Percentiles rank a stretch among this genome's conserved stretches.
Evolutionary conservation across 768 basidiomycete genomes (phyloP).

Genomic region (Xerocomellus amylosporus): DNA sequence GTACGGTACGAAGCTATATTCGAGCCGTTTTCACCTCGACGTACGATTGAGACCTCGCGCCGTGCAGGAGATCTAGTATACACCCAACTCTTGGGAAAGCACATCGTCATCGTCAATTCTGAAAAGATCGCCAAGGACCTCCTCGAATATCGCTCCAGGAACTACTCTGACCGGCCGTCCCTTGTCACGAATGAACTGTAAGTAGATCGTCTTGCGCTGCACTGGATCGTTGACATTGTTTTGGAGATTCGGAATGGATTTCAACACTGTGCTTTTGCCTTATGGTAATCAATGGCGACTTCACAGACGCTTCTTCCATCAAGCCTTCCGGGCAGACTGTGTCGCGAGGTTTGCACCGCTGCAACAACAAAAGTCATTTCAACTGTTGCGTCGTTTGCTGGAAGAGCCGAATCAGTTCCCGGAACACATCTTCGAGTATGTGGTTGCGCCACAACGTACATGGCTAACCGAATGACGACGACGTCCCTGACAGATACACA

Average conservation of each 20-base stretch:
- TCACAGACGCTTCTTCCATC: conserved; percentile 26
- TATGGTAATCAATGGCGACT: conserved; percentile 33
- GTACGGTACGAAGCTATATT: conserved; percentile 23
- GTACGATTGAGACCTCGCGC: neutral
- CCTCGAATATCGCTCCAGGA: conserved; percentile 42
- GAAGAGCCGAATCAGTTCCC: conserved; percentile 30
- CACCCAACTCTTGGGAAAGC: conserved; percentile 44
- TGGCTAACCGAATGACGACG: neutral
- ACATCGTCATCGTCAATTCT: conserved; percentile 44
- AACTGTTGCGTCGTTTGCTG: conserved; percentile 30
- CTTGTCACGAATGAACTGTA: conserved; percentile 17
- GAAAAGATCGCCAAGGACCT: conserved; percentile 42
- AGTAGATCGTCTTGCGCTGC: neutral
- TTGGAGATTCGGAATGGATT: conserved; percentile 14
- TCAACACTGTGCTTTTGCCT: conserved; percentile 19
- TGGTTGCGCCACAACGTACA: neutral
- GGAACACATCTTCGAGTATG: conserved; percentile 33
- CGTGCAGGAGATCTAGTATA: conserved; percentile 42
- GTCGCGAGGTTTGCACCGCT: conserved; percentile 25
- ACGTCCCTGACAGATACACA: conserved; percentile 5
- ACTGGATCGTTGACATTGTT: neutral
- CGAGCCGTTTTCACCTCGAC: neutral
- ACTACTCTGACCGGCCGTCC: conserved; percentile 51
- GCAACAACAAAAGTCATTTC: conserved; percentile 28
- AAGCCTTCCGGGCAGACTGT: conserved; percentile 15